Percentiles rank a stretch among this genome's conserved stretches.
Conservation (phyloP, 1,139 yeast species). For the Geotrichum macrosporum region DNA sequence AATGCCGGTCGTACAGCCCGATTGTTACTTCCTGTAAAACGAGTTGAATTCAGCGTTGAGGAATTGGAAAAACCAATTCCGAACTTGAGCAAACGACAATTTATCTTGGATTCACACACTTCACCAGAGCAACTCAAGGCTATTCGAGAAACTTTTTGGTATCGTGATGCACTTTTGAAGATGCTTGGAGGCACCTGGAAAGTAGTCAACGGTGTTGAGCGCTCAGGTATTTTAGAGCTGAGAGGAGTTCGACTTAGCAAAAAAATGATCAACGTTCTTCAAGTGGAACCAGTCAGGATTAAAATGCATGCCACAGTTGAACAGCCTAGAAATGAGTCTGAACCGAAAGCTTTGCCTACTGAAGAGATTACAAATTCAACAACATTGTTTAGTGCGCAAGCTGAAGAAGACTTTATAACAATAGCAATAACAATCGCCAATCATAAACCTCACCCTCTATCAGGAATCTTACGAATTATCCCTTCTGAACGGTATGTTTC, state of each 20-base stretch:
- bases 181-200: conserved; percentile 64
- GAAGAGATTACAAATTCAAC: neutral
- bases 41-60: conserved; percentile 47
- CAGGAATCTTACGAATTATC: conserved; percentile 62
- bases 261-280: conserved; percentile 42
- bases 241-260: conserved; percentile 59
- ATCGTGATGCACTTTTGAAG: conserved; percentile 58
- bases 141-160: conserved; percentile 71
- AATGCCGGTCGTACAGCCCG: conserved; percentile 55
- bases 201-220: conserved; percentile 32
- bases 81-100: conserved; percentile 69
- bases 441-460: conserved; percentile 38
- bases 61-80: conserved; percentile 58
- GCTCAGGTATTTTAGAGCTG: conserved; percentile 60
- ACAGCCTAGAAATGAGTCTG: conserved; percentile 1
- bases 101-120: conserved; percentile 56
- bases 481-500: conserved; percentile 45
- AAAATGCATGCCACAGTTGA: conserved; percentile 31
- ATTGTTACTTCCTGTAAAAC: conserved; percentile 62
- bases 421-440: conserved; percentile 48
- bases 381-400: conserved; percentile 18
- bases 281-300: conserved; percentile 48
- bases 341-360: neutral
- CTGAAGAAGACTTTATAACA: conserved; percentile 47
- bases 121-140: conserved; percentile 51